Evolutionary conservation across 73 alveolate genomes (phyloP).

Genomic region (Uronychia binucleata): DNA sequence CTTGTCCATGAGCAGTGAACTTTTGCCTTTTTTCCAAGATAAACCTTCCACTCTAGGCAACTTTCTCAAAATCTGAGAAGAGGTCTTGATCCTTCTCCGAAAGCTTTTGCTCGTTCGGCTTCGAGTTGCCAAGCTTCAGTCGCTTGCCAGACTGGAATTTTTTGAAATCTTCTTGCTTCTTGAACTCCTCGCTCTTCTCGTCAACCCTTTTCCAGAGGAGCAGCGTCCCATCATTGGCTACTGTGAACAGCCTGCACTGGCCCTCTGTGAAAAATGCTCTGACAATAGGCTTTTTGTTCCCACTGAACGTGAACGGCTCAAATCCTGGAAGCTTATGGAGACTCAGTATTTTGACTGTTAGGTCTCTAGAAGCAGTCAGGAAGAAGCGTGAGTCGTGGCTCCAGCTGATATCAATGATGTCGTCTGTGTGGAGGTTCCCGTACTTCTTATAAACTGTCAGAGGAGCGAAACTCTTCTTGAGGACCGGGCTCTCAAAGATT

Average conservation of each 20-base stretch:
- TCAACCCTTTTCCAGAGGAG: conserved; percentile 94
- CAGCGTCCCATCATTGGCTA: conserved; percentile 87
- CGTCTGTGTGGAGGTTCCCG: conserved; percentile 82
- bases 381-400: conserved; percentile 91
- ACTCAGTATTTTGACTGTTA: conserved; percentile 83
- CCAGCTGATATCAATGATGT: conserved; percentile 88
- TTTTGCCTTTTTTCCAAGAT: conserved; percentile 90
- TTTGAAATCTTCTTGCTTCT: conserved; percentile 70
- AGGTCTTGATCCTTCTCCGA: conserved; percentile 50
- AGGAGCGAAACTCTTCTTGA: conserved; percentile 83
- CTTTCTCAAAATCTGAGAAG: conserved; percentile 76
- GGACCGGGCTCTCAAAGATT: conserved; percentile 82
- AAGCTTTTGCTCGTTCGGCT: conserved; percentile 39
- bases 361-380: conserved; percentile 90
- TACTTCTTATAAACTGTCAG: conserved; percentile 78
- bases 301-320: conserved; percentile 88
- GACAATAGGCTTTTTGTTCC: conserved; percentile 86
- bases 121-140: conserved; percentile 37
- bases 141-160: conserved; percentile 66
- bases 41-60: conserved; percentile 76
- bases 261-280: conserved; percentile 85
- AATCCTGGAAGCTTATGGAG: conserved; percentile 85
- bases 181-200: conserved; percentile 76
- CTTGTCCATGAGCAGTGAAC: conserved; percentile 63
- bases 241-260: conserved; percentile 74